Conservation (phyloP, 495 filamentous ascomycete species). For the Talaromyces adpressus region DNA sequence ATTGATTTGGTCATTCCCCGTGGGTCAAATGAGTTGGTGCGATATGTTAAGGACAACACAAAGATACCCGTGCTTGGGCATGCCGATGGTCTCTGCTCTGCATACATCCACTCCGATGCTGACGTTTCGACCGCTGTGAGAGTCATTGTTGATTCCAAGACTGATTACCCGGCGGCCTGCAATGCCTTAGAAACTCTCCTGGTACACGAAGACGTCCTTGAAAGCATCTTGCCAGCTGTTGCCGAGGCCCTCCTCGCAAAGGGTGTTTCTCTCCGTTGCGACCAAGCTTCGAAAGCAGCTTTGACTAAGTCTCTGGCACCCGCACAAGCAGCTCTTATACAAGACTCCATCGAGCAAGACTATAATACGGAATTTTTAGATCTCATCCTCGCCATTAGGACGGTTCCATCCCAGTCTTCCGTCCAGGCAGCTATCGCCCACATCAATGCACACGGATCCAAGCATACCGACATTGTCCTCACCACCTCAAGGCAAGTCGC, state of each 20-base stretch:
- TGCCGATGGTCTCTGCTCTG: conserved; percentile 87
- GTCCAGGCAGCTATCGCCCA: conserved; percentile 71
- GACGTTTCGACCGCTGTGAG: conserved; percentile 63
- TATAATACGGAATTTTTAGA: conserved; percentile 87
- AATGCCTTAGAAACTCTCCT: conserved; percentile 88
- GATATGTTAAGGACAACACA: conserved; percentile 81
- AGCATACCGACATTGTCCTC: conserved; percentile 91
- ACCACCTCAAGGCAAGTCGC: conserved; percentile 60
- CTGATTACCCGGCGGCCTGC: conserved; percentile 92
- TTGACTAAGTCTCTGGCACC: conserved; percentile 35
- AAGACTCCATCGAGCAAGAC: conserved; percentile 60
- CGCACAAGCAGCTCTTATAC: conserved; percentile 39
- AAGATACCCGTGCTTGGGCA: conserved; percentile 95
- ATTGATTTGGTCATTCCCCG: conserved; percentile 95
- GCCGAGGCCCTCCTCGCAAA: conserved; percentile 64
- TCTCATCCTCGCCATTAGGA: conserved; percentile 78
- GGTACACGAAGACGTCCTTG: conserved; percentile 66
- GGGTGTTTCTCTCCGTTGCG: conserved; percentile 82
- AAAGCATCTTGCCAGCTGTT: conserved; percentile 60
- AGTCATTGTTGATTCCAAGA: conserved; percentile 87
- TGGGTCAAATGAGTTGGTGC: conserved; percentile 88
- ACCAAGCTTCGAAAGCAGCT: conserved; percentile 54
- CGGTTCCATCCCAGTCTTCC: conserved; percentile 42
- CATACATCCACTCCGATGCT: conserved; percentile 80
- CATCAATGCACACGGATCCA: conserved; percentile 86